Evolutionary conservation across 2,329 filamentous ascomycete species (phyloP), one percentile per base, ranked within the genome.

Genomic region (Coniochaeta sp.): DNA sequence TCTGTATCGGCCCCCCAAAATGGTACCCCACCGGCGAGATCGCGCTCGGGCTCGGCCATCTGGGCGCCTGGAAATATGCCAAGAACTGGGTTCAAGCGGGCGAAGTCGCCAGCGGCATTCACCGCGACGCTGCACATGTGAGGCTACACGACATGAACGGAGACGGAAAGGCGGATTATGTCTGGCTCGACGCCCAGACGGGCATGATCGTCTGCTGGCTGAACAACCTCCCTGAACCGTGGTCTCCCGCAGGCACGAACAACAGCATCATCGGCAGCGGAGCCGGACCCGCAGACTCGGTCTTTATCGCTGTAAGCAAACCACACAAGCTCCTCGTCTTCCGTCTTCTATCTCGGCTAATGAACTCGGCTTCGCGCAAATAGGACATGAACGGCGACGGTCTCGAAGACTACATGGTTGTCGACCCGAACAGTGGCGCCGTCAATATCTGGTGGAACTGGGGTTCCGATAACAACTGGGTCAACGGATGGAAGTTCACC

Each of bases 401-500:
- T 6, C 64, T 66, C 28, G 28, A 58, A 56, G 61, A 58, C 22
- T 52, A 6, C n/a, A 12, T 50, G 65, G 64, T 34, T 64, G 28
- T 31, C 9, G 28, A 31, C 28, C 28, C 28, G 28, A 9, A 31
- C 28, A 31, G 28, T 31, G 28, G 28, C 28, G 28, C 28, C 28
- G 28, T 31, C 28, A 31, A 31, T 9, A 31, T 31, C 28, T 31
- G 28, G 38, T 61, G 65, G 64, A 67, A 67, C 54, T 61, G 58
- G 17, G 65, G 65, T 6, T 58, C 64, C 1, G 63, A 66, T 40
- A 54, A 59, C 1, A 43, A 9, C 54, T 64, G 62, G 62, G 61
- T 33, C 40, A 66, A 66, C 40, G 65, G 65, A 4, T 67, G 64
- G 65, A 65, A 65, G 43, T 67, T 65, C 16, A 62, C 63, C 1